phyloP scores from a whole-genome alignment of 352 stramenopile genomes.

The Pythium rhizo-oryzae region DNA sequence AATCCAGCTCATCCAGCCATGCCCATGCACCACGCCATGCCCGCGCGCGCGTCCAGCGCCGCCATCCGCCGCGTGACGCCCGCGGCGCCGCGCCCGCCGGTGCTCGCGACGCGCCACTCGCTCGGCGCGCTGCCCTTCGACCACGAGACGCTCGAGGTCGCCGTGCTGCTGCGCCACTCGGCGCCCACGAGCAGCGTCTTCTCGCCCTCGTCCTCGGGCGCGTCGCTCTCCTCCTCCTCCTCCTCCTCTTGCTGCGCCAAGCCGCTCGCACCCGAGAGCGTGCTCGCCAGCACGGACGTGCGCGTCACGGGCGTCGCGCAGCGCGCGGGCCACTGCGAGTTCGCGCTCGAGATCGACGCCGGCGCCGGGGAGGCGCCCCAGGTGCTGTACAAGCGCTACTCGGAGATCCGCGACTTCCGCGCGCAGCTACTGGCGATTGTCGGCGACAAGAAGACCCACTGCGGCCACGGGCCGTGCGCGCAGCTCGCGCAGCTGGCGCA shows the following conservation, averaged over 20 bases:
- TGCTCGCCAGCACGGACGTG: conserved; percentile 31
- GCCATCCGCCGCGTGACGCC: background rate
- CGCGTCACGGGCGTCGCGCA: conserved; percentile 50
- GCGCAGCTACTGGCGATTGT: conserved; percentile 41
- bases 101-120: conserved; percentile 20
- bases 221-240: background rate
- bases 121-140: conserved; percentile 10
- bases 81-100: background rate
- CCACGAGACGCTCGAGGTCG: conserved; percentile 3
- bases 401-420: conserved; percentile 69
- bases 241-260: conserved; percentile 10
- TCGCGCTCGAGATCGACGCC: conserved; percentile 62
- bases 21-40: conserved; percentile 18
- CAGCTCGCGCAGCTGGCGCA: conserved; percentile 41
- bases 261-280: conserved; percentile 17
- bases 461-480: conserved; percentile 45
- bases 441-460: conserved; percentile 28
- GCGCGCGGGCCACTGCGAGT: conserved; percentile 49
- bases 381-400: conserved; percentile 69
- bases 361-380: conserved; percentile 40
- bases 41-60: background rate
- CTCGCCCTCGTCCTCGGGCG: background rate
- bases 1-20: conserved; percentile 2
- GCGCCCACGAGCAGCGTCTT: background rate
- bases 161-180: conserved; percentile 18